Conservation (phyloP, 345 rosid species). For the Moricandia arvensis region DNA sequence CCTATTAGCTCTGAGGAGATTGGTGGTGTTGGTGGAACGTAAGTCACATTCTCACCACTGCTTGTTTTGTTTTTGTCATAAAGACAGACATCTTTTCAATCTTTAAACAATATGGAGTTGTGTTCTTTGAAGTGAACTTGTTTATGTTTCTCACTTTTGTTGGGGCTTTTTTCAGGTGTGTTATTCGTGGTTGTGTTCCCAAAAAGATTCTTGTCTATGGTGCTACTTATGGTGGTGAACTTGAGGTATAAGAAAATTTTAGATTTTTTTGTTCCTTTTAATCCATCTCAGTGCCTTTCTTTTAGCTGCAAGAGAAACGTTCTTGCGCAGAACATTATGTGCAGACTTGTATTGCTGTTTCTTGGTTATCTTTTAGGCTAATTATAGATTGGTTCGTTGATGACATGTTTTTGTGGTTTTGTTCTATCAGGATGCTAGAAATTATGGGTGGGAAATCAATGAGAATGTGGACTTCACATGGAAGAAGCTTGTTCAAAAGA, state of each 20-base stretch:
- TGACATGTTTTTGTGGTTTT: not conserved
- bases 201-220: slow-evolving; percentile 97
- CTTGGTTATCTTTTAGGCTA: not conserved
- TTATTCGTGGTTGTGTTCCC: slow-evolving; percentile 98
- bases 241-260: slow-evolving; percentile 83
- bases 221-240: slow-evolving; percentile 83
- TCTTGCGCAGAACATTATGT: not conserved
- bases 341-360: not conserved
- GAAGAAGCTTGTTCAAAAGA: slow-evolving; percentile 88
- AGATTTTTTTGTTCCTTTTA: not conserved
- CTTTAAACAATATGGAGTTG: not conserved
- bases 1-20: slow-evolving; percentile 88
- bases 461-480: slow-evolving; percentile 84
- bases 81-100: not conserved
- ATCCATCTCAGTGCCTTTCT: not conserved
- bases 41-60: slow-evolving; percentile 39
- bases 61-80: not conserved
- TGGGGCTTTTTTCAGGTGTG: slow-evolving; percentile 56
- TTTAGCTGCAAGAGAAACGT: not conserved
- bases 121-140: not conserved
- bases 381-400: not conserved
- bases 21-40: slow-evolving; percentile 99
- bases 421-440: slow-evolving; percentile 76
- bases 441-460: slow-evolving; percentile 89
- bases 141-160: not conserved